phyloP scores from a whole-genome alignment of 805 yeast species.

The Pichia membranifaciens region DNA sequence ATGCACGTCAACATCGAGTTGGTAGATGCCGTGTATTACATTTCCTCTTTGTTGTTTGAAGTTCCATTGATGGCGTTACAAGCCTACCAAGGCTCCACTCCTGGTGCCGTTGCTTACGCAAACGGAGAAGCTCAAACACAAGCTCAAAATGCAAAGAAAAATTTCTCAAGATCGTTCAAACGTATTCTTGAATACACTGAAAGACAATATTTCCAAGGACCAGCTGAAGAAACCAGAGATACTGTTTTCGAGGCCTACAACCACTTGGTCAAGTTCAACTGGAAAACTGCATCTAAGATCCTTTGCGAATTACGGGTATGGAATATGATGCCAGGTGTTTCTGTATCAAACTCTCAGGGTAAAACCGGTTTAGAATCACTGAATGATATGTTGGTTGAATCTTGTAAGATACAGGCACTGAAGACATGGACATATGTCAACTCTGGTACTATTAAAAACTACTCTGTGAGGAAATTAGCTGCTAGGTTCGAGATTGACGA shows the following conservation, averaged over 20 bases:
- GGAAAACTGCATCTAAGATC: constrained; percentile 71
- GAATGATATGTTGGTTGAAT: constrained; percentile 64
- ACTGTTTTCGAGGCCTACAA: constrained; percentile 88
- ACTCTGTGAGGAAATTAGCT: constrained; percentile 63
- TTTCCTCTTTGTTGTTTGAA: constrained; percentile 83
- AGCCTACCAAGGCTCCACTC: constrained; percentile 37
- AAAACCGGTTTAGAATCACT: constrained; percentile 50
- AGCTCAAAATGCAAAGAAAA: constrained; percentile 13
- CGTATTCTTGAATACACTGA: constrained; percentile 88
- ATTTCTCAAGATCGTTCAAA: constrained; percentile 65
- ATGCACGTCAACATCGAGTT: constrained; percentile 96
- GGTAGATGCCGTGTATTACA: constrained; percentile 88
- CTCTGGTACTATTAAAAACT: constrained; percentile 66
- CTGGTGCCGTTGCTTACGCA: constrained; percentile 25
- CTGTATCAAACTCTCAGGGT: constrained; percentile 37
- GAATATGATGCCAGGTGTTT: constrained; percentile 43
- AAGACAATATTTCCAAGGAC: constrained; percentile 92
- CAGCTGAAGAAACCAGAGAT: constrained; percentile 95
- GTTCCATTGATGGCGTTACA: constrained; percentile 72
- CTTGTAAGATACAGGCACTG: constrained; percentile 84
- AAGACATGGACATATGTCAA: constrained; percentile 88
- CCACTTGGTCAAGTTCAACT: constrained; percentile 81
- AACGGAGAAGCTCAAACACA: constrained; percentile 14
- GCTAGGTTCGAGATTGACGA: constrained; percentile 58
- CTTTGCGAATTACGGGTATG: constrained; percentile 77